Conservation (phyloP, 1,284 basidiomycete species). For the Microbotryum saponariae region DNA sequence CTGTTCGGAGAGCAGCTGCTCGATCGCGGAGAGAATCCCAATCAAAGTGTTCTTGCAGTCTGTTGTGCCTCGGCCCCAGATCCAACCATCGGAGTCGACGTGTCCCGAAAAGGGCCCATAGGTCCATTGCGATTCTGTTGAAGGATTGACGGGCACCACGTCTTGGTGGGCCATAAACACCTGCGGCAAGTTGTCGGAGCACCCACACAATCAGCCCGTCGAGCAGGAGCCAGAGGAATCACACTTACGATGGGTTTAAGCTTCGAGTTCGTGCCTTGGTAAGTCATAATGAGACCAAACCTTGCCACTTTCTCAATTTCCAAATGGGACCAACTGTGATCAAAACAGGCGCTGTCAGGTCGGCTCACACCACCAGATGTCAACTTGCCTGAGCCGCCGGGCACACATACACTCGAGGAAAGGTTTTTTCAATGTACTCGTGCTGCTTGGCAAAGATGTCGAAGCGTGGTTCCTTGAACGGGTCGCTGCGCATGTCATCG, state of each 20-base stretch:
- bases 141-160: slow-evolving; percentile 44
- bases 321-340: slow-evolving; percentile 26
- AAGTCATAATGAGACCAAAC: slow-evolving; percentile 45
- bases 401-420: slow-evolving; percentile 36
- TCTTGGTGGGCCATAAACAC: slow-evolving; percentile 45
- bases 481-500: slow-evolving; percentile 41
- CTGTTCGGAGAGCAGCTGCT: slow-evolving; percentile 45
- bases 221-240: not conserved
- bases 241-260: slow-evolving; percentile 40
- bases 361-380: not conserved
- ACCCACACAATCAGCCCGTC: not conserved
- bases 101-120: slow-evolving; percentile 48
- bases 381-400: not conserved
- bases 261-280: slow-evolving; percentile 41
- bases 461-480: slow-evolving; percentile 39
- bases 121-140: slow-evolving; percentile 47
- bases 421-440: slow-evolving; percentile 42
- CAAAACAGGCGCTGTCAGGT: too few species aligned
- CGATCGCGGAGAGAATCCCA: slow-evolving; percentile 46
- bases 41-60: slow-evolving; percentile 45
- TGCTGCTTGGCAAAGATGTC: slow-evolving; percentile 41
- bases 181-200: not conserved
- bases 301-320: slow-evolving; percentile 44
- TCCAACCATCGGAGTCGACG: slow-evolving; percentile 44
- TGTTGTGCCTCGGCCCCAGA: slow-evolving; percentile 49